phyloP scores from a whole-genome alignment of 139 green algal species.

The Medakamo hakoo region DNA sequence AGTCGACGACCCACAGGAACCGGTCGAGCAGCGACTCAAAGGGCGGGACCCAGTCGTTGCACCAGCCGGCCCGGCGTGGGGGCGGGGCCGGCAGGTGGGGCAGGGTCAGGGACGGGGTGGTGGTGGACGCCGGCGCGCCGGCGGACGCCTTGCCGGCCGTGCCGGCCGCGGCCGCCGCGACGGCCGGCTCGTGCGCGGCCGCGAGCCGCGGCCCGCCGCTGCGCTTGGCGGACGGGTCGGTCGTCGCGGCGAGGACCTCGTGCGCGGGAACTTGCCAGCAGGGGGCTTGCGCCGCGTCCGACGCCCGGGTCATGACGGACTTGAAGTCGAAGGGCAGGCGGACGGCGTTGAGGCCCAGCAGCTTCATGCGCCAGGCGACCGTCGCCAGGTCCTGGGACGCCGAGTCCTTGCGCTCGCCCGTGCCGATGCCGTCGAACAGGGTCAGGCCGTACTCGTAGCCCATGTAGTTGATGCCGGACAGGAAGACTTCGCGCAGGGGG shows the following conservation, averaged over 20 bases:
- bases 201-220: too few relatives aligned
- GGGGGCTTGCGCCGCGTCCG: background rate
- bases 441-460: background rate
- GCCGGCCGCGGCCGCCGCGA: too few relatives aligned
- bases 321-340: background rate
- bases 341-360: background rate
- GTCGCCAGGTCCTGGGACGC: background rate
- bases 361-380: background rate
- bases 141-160: background rate
- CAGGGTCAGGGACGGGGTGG: background rate
- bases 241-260: background rate
- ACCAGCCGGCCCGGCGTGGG: background rate
- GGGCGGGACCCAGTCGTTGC: background rate
- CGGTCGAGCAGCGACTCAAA: conserved; percentile 4
- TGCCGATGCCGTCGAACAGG: background rate
- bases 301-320: background rate
- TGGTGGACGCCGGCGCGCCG: too few relatives aligned
- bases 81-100: too few relatives aligned
- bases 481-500: background rate
- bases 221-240: background rate
- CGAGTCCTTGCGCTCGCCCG: background rate
- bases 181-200: too few relatives aligned
- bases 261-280: background rate
- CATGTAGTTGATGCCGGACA: background rate
- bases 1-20: conserved; percentile 30